Evolutionary conservation across 305 asterid species (phyloP).

Genomic region (Solanum chacoense): DNA sequence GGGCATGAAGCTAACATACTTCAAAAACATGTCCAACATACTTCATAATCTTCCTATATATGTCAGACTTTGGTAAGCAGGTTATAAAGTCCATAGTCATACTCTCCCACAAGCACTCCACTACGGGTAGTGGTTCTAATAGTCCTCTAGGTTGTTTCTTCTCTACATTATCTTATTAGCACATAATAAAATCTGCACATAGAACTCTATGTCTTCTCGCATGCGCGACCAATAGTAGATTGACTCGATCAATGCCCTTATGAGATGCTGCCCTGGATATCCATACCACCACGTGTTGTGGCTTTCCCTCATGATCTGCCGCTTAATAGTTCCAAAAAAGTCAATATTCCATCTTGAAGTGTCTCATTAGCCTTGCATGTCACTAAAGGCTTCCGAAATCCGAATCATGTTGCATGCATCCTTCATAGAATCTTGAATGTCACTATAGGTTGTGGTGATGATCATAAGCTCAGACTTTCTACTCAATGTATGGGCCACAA

Average conservation of each 20-base stretch:
- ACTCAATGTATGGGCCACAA: too few relatives aligned
- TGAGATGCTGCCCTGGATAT: neutral
- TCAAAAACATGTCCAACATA: too few relatives aligned
- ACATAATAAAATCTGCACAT: too few relatives aligned
- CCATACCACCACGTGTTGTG: neutral
- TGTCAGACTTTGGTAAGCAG: neutral
- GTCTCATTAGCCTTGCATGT: too few relatives aligned
- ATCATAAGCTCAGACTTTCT: too few relatives aligned
- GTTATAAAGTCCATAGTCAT: neutral
- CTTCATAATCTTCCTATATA: neutral
- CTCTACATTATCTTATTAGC: neutral
- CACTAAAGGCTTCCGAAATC: too few relatives aligned
- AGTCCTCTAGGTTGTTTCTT: neutral
- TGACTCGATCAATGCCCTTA: neutral
- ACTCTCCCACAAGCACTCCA: neutral
- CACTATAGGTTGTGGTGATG: too few relatives aligned
- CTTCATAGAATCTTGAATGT: too few relatives aligned
- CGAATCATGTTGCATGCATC: too few relatives aligned
- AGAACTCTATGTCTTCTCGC: neutral
- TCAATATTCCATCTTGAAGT: too few relatives aligned
- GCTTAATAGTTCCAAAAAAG: neutral
- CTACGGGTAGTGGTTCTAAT: too few relatives aligned
- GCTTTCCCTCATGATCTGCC: neutral
- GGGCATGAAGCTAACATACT: neutral
- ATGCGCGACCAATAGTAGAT: too few relatives aligned